Base-by-base conservation (phyloP, 164 flowering plant genomes). In the Annona squamosa region DNA sequence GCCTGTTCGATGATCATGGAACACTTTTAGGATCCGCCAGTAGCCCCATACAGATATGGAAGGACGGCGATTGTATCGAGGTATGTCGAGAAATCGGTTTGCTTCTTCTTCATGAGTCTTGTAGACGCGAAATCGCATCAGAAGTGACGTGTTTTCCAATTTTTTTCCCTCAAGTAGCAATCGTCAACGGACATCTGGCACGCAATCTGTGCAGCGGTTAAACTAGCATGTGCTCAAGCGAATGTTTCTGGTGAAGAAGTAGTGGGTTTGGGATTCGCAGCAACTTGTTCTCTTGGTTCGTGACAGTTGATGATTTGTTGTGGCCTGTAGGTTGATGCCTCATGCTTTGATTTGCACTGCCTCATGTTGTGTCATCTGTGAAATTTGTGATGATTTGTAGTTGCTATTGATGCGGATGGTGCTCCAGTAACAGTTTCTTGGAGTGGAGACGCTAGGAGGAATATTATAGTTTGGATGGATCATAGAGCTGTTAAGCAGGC, bases 101-200 rank as follows among this genome's bases (percentile, higher is more conserved):
- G 42, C 45, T n/a, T 47, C 17, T 44, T n/a, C 37, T 48, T 69
- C 42, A 1, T 70, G 62, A 42, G 45, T 47, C 7, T n/a, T 63
- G 9, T 7, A 52, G 59, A 52, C 2, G 59, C 7, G 9, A 52
- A 52, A 52, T 1, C 13, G 13, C 57, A 57, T 9, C 37, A n/a
- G 9, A 37, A 41, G 26, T 71, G 69, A 42, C 48, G 16, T 0
- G 16, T 3, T 44, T 62, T 19, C 48, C 48, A 26, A 26, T 26
- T 26, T 26, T 26, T 26, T 26, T 48, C 69, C 78, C 56, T 44
- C 46, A 70, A 73, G 46, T 87, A 95, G 99, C 98, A 95, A 93
- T 95, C 99, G 63, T 93, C 99, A 16, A 95, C 99, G n/a, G 99
- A 95, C 84, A 93, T 95, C 65, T 95, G 99, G 98, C 97, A 80